Percentiles rank a stretch among this genome's conserved stretches.
Conservation (phyloP, 495 filamentous ascomycete genomes). For the Amniculicola lignicola region DNA sequence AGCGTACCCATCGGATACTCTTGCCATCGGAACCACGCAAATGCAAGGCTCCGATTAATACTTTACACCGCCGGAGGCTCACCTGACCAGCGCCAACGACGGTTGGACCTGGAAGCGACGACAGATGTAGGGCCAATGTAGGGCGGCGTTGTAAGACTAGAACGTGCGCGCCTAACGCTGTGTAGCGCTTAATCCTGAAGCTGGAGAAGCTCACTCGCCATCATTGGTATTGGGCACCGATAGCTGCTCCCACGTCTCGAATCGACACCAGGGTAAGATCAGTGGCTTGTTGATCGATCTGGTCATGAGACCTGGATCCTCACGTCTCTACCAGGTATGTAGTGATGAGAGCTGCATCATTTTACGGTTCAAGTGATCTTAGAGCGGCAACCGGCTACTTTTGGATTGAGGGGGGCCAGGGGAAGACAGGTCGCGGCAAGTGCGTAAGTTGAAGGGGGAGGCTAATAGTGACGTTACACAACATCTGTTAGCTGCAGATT, state of each 20-base stretch:
- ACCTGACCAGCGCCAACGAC: no score
- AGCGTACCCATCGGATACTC: no score
- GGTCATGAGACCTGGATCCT: neutral
- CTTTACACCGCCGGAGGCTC: no score
- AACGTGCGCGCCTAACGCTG: neutral
- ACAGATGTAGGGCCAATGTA: no score
- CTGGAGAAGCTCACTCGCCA: no score
- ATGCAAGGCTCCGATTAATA: no score
- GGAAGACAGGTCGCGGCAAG: neutral
- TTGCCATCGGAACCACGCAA: no score
- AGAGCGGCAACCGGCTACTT: neutral
- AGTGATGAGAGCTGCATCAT: neutral
- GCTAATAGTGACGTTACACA: neutral
- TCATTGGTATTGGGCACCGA: neutral
- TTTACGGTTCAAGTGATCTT: neutral
- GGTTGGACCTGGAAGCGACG: no score
- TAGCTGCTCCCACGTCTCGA: conserved; percentile 9
- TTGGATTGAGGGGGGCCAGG: neutral
- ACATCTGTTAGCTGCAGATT: no score
- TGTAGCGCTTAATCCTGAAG: neutral
- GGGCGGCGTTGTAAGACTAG: no score
- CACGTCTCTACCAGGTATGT: conserved; percentile 6
- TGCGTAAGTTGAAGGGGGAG: neutral
- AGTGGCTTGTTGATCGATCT: conserved; percentile 18
- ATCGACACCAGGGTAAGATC: conserved; percentile 3